These are phyloP conservation scores for Tricholoma flavovirens DNA, from an alignment of 768 basidiomycete species.

Conservation along the genomic window DNA sequence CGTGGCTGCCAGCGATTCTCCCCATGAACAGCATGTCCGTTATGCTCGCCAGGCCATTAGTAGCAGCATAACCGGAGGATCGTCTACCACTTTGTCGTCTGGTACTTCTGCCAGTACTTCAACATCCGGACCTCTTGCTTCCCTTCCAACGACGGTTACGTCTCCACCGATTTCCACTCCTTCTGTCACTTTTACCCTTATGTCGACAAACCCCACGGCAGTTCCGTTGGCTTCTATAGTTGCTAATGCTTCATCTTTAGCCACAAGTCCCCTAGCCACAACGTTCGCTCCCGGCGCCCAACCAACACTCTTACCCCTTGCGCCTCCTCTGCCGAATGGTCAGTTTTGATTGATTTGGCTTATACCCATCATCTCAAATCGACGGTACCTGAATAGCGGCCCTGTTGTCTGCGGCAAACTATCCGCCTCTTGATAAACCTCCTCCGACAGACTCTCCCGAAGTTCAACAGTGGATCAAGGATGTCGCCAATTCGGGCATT, in stretches of 20 bases:
- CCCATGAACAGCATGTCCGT: too few relatives aligned
- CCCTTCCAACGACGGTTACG: constrained; percentile 10
- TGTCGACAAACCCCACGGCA: constrained; percentile 55
- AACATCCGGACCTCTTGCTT: not conserved
- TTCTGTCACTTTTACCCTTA: constrained; percentile 38
- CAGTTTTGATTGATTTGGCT: constrained; percentile 11
- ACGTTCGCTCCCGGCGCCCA: constrained; percentile 45
- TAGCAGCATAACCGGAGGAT: not conserved
- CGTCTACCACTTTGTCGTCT: constrained; percentile 4
- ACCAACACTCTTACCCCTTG: constrained; percentile 47
- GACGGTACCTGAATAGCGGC: constrained; percentile 26
- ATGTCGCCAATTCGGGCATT: constrained; percentile 51
- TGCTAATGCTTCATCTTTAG: constrained; percentile 33
- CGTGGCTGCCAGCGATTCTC: not conserved
- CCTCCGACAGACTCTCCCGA: constrained; percentile 58
- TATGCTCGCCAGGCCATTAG: constrained; percentile 3
- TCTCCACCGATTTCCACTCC: constrained; percentile 24
- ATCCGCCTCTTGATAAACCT: constrained; percentile 58
- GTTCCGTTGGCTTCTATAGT: constrained; percentile 48
- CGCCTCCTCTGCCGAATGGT: constrained; percentile 59
- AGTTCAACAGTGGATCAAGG: constrained; percentile 67
- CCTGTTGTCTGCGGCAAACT: constrained; percentile 44
- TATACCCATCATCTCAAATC: not conserved
- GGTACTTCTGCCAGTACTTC: not conserved
- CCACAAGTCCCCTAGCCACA: constrained; percentile 40